Evolutionary conservation across 257 asterid genomes (phyloP).

Genomic region (Ilex asprella): DNA sequence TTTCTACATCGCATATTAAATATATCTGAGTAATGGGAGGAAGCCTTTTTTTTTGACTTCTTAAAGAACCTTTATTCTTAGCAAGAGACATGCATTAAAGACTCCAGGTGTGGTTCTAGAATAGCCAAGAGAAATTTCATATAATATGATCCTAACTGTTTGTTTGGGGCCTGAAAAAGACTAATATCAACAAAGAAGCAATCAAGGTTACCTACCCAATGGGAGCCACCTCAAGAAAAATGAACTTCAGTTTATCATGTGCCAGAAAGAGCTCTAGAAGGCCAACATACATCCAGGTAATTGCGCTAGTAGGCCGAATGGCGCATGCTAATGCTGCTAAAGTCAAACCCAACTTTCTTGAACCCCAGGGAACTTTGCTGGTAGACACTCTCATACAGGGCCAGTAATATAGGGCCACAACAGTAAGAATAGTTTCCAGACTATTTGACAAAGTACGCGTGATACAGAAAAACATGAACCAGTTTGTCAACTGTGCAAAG

Average conservation of each 20-base stretch:
- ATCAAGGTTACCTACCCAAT: constrained; percentile 56
- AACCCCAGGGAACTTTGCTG: constrained; percentile 24
- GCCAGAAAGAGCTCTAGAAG: constrained; percentile 51
- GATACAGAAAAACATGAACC: constrained; percentile 96
- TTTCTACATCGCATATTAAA: too few species aligned
- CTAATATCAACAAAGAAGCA: constrained; percentile 1
- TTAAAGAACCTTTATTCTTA: too few species aligned
- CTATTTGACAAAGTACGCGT: constrained; percentile 83
- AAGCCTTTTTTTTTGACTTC: too few species aligned
- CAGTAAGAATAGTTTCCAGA: constrained; percentile 80
- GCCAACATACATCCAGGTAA: constrained; percentile 85
- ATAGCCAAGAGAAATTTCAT: too few species aligned
- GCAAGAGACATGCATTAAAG: too few species aligned
- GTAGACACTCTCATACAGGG: constrained; percentile 67
- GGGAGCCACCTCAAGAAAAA: constrained; percentile 66
- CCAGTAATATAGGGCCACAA: constrained; percentile 87
- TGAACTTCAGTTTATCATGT: constrained; percentile 44
- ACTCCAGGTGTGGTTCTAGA: too few species aligned
- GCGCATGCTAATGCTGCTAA: constrained; percentile 87
- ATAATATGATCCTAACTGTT: too few species aligned
- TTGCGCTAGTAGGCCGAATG: constrained; percentile 89
- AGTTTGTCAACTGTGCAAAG: constrained; percentile 72
- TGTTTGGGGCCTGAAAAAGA: too few species aligned
- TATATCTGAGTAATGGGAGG: too few species aligned
- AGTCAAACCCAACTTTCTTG: constrained; percentile 66